Evolutionary conservation across 495 filamentous ascomycete genomes (phyloP), one percentile per base, ranked within the genome.

Genomic region (Lophiostoma macrostomum): DNA sequence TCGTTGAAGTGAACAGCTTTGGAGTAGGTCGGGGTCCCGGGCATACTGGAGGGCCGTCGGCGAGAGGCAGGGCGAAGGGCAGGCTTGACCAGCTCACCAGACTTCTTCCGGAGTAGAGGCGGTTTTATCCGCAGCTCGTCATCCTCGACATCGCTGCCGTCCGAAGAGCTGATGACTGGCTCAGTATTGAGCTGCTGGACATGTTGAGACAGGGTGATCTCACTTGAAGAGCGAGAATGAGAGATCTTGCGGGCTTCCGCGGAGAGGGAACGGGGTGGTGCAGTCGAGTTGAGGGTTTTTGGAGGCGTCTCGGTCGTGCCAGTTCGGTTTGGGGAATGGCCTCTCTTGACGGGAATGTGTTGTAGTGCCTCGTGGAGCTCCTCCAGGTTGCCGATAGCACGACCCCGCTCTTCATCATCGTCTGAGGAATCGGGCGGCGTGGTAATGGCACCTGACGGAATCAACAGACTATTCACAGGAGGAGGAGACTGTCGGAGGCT

Each of bases 1-100:
- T 90, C 85, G 66, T 98, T 91, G 67, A 97, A 97, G 67, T 97
- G 93, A 16, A 97, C 94, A 6, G 86, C 86, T 68, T 98, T 98
- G 28, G 86, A 83, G 67, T 90, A 97, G 0, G 91, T 94, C 0
- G 93, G 93, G 5, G 93, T 98, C 11, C 94, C 94, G 5, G 93
- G 93, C 90, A 97, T 94, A 69, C 91, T 96, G 0, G 87, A 95
- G 0, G 90, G 91, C 34, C 94, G 83, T 53, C 89, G 79, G 40
- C 81, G 78, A 38, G 84, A 86, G 4, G 87, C 70, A 22, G 85
- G 82, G 41, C 91, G 84, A 32, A 98, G 76, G 1, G 93, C 95
- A 4, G 93, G 95, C 58, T 91, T 84, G 43, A 98, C 93, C 42
- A 97, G 78, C 69, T 98, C 93, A 20, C 93, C 93, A 31, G 93